phyloP scores from a whole-genome alignment of 345 rosid species.

The Melaleuca alternifolia region DNA sequence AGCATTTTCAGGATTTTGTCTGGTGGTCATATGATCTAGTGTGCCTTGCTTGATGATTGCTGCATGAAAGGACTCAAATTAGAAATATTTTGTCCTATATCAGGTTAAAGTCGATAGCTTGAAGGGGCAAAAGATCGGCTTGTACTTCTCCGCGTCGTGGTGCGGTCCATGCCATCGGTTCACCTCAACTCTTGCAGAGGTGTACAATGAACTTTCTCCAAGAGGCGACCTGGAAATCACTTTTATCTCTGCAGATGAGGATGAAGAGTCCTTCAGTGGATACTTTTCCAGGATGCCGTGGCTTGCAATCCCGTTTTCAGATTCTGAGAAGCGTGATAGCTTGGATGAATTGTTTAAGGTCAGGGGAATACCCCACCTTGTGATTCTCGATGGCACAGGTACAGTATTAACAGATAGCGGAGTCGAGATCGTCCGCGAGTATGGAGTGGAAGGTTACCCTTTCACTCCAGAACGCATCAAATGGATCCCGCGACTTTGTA shows the following conservation, averaged over 20 bases:
- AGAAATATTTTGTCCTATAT: neutral
- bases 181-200: conserved; percentile 53
- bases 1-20: neutral
- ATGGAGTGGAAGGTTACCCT: conserved; percentile 62
- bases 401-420: conserved; percentile 34
- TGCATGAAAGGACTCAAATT: neutral
- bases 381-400: conserved; percentile 58
- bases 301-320: conserved; percentile 74
- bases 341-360: conserved; percentile 47
- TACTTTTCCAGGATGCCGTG: conserved; percentile 83
- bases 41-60: neutral
- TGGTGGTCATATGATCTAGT: neutral
- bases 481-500: conserved; percentile 40
- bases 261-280: conserved; percentile 38
- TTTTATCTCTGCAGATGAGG: conserved; percentile 45
- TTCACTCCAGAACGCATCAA: conserved; percentile 49
- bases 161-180: conserved; percentile 64
- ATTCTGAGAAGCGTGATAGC: conserved; percentile 35
- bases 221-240: conserved; percentile 49
- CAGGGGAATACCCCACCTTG: conserved; percentile 61
- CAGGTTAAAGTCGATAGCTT: conserved; percentile 61
- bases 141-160: conserved; percentile 85
- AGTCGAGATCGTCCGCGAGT: conserved; percentile 36
- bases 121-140: conserved; percentile 66
- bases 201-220: conserved; percentile 34